Evolutionary conservation across 768 basidiomycete species (phyloP).

Genomic region (Leccinum sublutescens): DNA sequence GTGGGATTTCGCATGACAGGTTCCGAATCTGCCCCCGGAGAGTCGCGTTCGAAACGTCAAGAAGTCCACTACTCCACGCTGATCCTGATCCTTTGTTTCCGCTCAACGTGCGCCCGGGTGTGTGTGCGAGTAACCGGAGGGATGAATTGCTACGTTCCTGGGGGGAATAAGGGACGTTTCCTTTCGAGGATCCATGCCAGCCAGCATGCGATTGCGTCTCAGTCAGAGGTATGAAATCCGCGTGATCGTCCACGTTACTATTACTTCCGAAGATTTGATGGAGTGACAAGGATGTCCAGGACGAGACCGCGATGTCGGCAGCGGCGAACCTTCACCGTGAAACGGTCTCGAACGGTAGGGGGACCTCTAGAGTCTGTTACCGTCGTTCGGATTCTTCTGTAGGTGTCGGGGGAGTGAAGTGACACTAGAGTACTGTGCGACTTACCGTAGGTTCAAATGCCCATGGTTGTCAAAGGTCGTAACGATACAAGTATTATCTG

Average conservation of each 20-base stretch:
- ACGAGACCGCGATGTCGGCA: background rate
- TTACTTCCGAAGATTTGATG: background rate
- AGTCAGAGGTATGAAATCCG: slow-evolving; percentile 4
- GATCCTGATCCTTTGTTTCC: background rate
- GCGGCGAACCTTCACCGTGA: background rate
- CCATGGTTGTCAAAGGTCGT: background rate
- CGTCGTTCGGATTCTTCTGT: background rate
- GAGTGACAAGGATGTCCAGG: background rate
- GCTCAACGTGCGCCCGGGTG: background rate
- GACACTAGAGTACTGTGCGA: background rate
- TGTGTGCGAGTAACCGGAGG: background rate
- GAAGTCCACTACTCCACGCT: background rate
- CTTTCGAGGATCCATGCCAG: background rate
- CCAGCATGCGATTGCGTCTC: slow-evolving; percentile 6
- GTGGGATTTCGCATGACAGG: background rate
- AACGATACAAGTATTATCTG: background rate
- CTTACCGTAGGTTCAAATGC: background rate
- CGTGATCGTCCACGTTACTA: background rate
- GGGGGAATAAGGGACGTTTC: background rate
- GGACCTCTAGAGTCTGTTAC: background rate
- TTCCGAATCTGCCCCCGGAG: background rate
- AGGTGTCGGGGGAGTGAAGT: background rate
- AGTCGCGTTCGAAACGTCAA: background rate
- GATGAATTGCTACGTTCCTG: background rate
- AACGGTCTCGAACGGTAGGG: background rate